Conservation (phyloP, 2,329 filamentous ascomycete genomes). For the Claviceps sp. region DNA sequence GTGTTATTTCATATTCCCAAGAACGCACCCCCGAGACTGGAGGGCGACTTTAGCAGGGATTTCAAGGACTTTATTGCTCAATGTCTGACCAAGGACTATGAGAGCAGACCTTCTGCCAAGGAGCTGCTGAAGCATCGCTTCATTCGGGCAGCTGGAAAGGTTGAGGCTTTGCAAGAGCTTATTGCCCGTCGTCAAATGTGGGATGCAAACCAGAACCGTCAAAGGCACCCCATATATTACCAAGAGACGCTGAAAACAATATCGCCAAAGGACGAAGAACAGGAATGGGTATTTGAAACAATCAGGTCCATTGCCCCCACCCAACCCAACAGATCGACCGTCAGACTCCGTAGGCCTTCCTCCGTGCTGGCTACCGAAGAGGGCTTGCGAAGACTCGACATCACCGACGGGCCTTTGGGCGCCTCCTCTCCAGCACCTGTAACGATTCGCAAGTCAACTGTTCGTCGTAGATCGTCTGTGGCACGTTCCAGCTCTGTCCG, state of each 20-base stretch:
- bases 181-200: constrained; percentile 72
- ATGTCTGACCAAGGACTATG: constrained; percentile 85
- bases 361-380: constrained; percentile 46
- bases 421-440: constrained; percentile 37
- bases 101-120: constrained; percentile 69
- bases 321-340: constrained; percentile 37
- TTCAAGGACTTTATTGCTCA: constrained; percentile 90
- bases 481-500: constrained; percentile 20
- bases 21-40: constrained; percentile 68
- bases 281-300: constrained; percentile 94
- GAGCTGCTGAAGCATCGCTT: constrained; percentile 83
- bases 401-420: constrained; percentile 47
- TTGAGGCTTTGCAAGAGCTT: constrained; percentile 77
- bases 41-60: constrained; percentile 74
- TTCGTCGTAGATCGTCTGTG: constrained; percentile 33
- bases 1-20: constrained; percentile 86
- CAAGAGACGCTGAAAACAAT: constrained; percentile 78
- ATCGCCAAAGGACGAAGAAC: constrained; percentile 51
- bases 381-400: constrained; percentile 43
- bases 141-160: constrained; percentile 72
- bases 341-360: constrained; percentile 41
- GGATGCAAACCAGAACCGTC: constrained; percentile 58
- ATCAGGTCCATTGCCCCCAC: constrained; percentile 52
- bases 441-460: constrained; percentile 49
- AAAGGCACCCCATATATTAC: constrained; percentile 70